Percentiles rank a stretch among this genome's conserved stretches.
Evolutionary conservation across 2,329 filamentous ascomycete genomes (phyloP).

Genomic region (Pyrenochaeta sp.): DNA sequence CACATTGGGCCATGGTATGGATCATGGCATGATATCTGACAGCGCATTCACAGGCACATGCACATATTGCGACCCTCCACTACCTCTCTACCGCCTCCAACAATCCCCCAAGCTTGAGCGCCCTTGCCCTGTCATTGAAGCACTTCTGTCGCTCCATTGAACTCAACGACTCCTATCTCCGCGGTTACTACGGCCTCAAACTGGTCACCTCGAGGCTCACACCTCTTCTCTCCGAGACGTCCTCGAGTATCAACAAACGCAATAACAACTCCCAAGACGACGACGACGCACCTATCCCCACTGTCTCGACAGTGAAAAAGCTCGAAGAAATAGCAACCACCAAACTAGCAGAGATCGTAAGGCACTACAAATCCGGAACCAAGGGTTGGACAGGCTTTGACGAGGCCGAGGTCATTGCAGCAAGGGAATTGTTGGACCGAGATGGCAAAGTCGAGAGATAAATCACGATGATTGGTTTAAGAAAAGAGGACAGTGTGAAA

Average conservation of each 20-base stretch:
- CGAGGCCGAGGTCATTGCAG: conserved; percentile 74
- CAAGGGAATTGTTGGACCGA: conserved; percentile 70
- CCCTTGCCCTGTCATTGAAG: conserved; percentile 76
- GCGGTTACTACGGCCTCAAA: conserved; percentile 92
- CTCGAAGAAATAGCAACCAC: conserved; percentile 76
- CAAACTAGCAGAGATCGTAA: conserved; percentile 80
- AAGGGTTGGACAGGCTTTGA: conserved; percentile 77
- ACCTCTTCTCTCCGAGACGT: conserved; percentile 41
- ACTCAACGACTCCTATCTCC: conserved; percentile 89
- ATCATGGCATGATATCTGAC: background rate
- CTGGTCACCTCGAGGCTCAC: conserved; percentile 63
- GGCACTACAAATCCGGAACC: conserved; percentile 66
- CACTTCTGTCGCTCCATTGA: conserved; percentile 92
- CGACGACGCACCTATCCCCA: conserved; percentile 61
- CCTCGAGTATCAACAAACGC: conserved; percentile 33
- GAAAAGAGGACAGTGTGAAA: background rate
- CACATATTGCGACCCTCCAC: conserved; percentile 82
- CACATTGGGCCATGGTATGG: background rate
- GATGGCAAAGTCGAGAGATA: conserved; percentile 49
- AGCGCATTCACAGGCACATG: conserved; percentile 72
- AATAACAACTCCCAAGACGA: conserved; percentile 41
- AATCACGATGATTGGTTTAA: background rate
- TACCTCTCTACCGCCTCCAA: conserved; percentile 67
- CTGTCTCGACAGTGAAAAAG: conserved; percentile 67
- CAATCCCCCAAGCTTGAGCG: conserved; percentile 43